Percentiles rank a stretch among this genome's conserved stretches.
These are phyloP conservation scores for Cercophora samala DNA, from an alignment of 495 filamentous ascomycete genomes.

Conservation along the genomic window DNA sequence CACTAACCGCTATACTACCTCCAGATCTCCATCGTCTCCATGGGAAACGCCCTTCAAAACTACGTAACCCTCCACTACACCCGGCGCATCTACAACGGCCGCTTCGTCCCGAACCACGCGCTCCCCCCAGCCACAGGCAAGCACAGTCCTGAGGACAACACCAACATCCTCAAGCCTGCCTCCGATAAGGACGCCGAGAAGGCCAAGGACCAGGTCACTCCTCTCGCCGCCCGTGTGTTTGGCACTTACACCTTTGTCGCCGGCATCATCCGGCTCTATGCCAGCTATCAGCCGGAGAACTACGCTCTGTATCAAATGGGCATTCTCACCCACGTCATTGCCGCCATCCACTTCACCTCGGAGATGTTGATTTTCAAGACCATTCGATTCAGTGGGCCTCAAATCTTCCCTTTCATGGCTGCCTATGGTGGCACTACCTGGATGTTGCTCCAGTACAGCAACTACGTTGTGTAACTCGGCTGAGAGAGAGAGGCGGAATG, in stretches of 20 bases:
- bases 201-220: slow-evolving; percentile 56
- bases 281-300: slow-evolving; percentile 77
- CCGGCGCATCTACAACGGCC: slow-evolving; percentile 67
- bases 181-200: slow-evolving; percentile 48
- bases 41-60: slow-evolving; percentile 78
- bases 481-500: neutral
- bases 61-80: slow-evolving; percentile 72
- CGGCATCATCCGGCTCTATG: slow-evolving; percentile 73
- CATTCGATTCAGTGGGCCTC: slow-evolving; percentile 61
- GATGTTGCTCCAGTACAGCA: slow-evolving; percentile 73
- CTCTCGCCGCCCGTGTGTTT: slow-evolving; percentile 77
- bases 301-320: slow-evolving; percentile 71
- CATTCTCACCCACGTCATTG: slow-evolving; percentile 75
- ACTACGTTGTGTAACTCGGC: slow-evolving; percentile 52
- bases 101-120: slow-evolving; percentile 44
- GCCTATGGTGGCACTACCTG: slow-evolving; percentile 65
- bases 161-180: slow-evolving; percentile 41
- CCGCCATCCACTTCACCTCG: slow-evolving; percentile 72
- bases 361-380: slow-evolving; percentile 78
- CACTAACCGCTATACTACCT: neutral
- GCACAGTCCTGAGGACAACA: slow-evolving; percentile 47
- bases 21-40: slow-evolving; percentile 71
- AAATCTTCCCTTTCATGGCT: slow-evolving; percentile 72
- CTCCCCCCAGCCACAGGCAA: slow-evolving; percentile 31
- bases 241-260: slow-evolving; percentile 87